These are phyloP conservation scores for Astragalus membranaceus DNA, from an alignment of 306 rosid species.

Conservation along the genomic window DNA sequence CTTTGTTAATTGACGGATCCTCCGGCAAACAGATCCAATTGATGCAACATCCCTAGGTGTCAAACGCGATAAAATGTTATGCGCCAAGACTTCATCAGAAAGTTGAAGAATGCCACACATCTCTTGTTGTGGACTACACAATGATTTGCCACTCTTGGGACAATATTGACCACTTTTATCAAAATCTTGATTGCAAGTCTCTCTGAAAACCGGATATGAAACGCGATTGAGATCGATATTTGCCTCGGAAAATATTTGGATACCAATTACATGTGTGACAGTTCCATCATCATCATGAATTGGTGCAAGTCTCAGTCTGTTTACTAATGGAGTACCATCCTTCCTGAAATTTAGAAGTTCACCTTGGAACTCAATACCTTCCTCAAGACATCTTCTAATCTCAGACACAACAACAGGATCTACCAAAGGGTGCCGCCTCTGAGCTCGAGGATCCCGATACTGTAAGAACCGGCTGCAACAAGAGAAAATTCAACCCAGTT, in stretches of 20 bases:
- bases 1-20: constrained; percentile 81
- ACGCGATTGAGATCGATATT: constrained; percentile 65
- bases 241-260: constrained; percentile 83
- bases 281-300: constrained; percentile 84
- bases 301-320: constrained; percentile 69
- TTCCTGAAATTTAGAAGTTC: constrained; percentile 92
- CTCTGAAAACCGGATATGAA: constrained; percentile 91
- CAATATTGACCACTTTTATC: constrained; percentile 36
- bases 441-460: constrained; percentile 87
- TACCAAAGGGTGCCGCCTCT: constrained; percentile 89
- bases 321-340: constrained; percentile 88
- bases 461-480: constrained; percentile 92
- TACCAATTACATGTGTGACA: constrained; percentile 80
- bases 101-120: constrained; percentile 90
- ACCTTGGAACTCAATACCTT: constrained; percentile 85
- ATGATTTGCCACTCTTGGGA: constrained; percentile 32
- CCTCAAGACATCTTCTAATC: constrained; percentile 85
- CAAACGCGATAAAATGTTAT: constrained; percentile 85
- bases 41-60: constrained; percentile 98
- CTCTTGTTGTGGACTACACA: constrained; percentile 48
- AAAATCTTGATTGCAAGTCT: constrained; percentile 51
- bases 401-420: constrained; percentile 97
- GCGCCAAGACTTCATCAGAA: constrained; percentile 95
- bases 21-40: constrained; percentile 92
- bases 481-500: constrained; percentile 9